phyloP scores from a whole-genome alignment of 2,329 filamentous ascomycete genomes.

The Cadophora gregata region DNA sequence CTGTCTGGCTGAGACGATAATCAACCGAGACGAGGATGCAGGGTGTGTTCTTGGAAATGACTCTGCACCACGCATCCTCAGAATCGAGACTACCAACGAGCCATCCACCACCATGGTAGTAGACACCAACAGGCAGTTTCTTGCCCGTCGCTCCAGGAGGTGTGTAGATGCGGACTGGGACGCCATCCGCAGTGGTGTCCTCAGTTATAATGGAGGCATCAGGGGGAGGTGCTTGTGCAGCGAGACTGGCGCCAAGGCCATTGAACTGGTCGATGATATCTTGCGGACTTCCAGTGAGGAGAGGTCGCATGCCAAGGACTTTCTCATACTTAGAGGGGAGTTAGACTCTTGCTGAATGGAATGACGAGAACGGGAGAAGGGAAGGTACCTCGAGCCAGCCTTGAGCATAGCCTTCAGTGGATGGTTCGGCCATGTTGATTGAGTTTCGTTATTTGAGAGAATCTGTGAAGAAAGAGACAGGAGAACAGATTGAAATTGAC shows the following conservation, averaged over 20 bases:
- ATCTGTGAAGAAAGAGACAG: background rate
- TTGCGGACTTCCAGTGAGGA: slow-evolving; percentile 27
- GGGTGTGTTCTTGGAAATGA: slow-evolving; percentile 41
- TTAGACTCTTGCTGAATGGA: slow-evolving; percentile 8
- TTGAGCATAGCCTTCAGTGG: slow-evolving; percentile 31
- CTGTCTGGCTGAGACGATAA: slow-evolving; percentile 40
- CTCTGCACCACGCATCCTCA: slow-evolving; percentile 46
- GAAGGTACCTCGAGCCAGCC: slow-evolving; percentile 37
- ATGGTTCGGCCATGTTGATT: slow-evolving; percentile 23
- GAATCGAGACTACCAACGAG: slow-evolving; percentile 45
- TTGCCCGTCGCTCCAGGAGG: slow-evolving; percentile 23
- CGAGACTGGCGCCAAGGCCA: slow-evolving; percentile 22
- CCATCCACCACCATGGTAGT: slow-evolving; percentile 47
- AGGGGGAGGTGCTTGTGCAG: slow-evolving; percentile 29
- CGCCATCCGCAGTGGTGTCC: slow-evolving; percentile 28
- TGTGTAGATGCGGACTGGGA: slow-evolving; percentile 39
- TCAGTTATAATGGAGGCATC: slow-evolving; percentile 29
- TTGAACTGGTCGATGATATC: slow-evolving; percentile 33
- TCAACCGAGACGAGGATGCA: slow-evolving; percentile 46
- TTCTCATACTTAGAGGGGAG: slow-evolving; percentile 31
- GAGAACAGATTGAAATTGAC: background rate
- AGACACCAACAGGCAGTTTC: slow-evolving; percentile 45
- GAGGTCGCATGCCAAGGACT: slow-evolving; percentile 30
- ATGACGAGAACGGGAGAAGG: background rate
- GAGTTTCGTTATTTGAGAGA: background rate